Conservation (phyloP, 768 basidiomycete species). For the Nidularia pulvinata region DNA sequence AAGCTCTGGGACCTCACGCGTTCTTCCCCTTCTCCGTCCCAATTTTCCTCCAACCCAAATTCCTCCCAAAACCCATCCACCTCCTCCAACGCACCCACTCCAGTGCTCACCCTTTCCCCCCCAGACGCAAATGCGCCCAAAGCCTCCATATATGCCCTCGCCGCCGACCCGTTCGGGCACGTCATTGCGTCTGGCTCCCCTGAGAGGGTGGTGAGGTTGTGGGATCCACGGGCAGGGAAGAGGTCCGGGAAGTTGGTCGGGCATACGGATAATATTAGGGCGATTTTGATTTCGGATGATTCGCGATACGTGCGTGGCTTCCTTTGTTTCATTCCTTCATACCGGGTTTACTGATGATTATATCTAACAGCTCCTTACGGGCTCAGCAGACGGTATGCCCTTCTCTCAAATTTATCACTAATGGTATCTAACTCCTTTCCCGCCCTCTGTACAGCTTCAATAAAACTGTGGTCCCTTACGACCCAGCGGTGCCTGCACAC, state of each 20-base stretch:
- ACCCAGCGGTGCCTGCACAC: slow-evolving; percentile 94
- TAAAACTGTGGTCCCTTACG: slow-evolving; percentile 93
- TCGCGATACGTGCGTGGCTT: slow-evolving; percentile 74
- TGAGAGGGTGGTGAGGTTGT: slow-evolving; percentile 86
- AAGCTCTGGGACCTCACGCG: slow-evolving; percentile 89
- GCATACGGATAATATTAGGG: slow-evolving; percentile 96
- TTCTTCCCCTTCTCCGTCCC: slow-evolving; percentile 8
- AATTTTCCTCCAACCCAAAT: not conserved
- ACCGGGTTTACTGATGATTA: not conserved
- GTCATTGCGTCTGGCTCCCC: slow-evolving; percentile 90
- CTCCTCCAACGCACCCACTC: slow-evolving; percentile 26
- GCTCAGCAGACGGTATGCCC: slow-evolving; percentile 69
- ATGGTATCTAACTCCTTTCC: slow-evolving; percentile 8
- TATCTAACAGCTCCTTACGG: slow-evolving; percentile 65
- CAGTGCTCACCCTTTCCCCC: slow-evolving; percentile 66
- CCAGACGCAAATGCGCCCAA: slow-evolving; percentile 68
- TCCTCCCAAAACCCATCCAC: not conserved
- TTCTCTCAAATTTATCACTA: slow-evolving; percentile 3
- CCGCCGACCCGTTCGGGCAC: slow-evolving; percentile 77
- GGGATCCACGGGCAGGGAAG: slow-evolving; percentile 91
- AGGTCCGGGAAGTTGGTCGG: slow-evolving; percentile 87
- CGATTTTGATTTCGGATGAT: slow-evolving; percentile 88
- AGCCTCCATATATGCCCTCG: slow-evolving; percentile 76
- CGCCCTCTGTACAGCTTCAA: slow-evolving; percentile 46
- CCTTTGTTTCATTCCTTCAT: slow-evolving; percentile 3